These are phyloP conservation scores for Aspergillus nanangensis DNA, from an alignment of 495 filamentous ascomycete genomes.

Conservation along the genomic window DNA sequence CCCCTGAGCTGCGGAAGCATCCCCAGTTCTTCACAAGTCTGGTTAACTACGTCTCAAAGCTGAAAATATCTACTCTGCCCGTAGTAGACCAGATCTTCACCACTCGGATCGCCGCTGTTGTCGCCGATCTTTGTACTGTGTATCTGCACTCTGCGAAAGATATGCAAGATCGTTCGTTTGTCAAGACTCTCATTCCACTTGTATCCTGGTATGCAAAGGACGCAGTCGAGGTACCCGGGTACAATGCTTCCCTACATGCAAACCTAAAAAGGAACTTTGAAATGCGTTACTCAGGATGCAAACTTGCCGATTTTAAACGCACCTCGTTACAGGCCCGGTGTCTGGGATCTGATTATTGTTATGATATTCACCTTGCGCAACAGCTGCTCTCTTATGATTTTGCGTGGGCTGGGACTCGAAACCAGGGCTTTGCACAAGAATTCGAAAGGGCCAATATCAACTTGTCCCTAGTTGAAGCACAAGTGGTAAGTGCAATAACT, in stretches of 20 bases:
- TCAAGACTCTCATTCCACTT: slow-evolving; percentile 64
- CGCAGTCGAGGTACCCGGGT: slow-evolving; percentile 68
- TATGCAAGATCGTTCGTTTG: slow-evolving; percentile 58
- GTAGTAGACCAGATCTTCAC: slow-evolving; percentile 46
- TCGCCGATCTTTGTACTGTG: slow-evolving; percentile 87
- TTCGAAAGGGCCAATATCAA: slow-evolving; percentile 85
- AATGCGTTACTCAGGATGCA: slow-evolving; percentile 64
- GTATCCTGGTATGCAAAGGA: slow-evolving; percentile 71
- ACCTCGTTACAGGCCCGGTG: slow-evolving; percentile 56
- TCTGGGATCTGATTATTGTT: slow-evolving; percentile 74
- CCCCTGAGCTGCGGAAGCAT: slow-evolving; percentile 70
- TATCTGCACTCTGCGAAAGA: slow-evolving; percentile 79
- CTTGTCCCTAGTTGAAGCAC: slow-evolving; percentile 83
- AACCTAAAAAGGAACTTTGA: slow-evolving; percentile 84
- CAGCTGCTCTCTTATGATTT: slow-evolving; percentile 70
- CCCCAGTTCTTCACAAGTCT: slow-evolving; percentile 64
- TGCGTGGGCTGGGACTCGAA: slow-evolving; percentile 65
- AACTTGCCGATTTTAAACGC: slow-evolving; percentile 69
- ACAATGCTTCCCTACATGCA: slow-evolving; percentile 79
- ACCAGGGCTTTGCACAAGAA: slow-evolving; percentile 71
- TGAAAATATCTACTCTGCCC: slow-evolving; percentile 46
- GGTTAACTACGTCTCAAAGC: slow-evolving; percentile 60
- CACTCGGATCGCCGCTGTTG: slow-evolving; percentile 70
- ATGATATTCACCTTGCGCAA: slow-evolving; percentile 68
- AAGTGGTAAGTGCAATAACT: slow-evolving; percentile 60